These are phyloP conservation scores for Plectosphaerella plurivora DNA, from an alignment of 2,329 filamentous ascomycete genomes.

Conservation along the genomic window DNA sequence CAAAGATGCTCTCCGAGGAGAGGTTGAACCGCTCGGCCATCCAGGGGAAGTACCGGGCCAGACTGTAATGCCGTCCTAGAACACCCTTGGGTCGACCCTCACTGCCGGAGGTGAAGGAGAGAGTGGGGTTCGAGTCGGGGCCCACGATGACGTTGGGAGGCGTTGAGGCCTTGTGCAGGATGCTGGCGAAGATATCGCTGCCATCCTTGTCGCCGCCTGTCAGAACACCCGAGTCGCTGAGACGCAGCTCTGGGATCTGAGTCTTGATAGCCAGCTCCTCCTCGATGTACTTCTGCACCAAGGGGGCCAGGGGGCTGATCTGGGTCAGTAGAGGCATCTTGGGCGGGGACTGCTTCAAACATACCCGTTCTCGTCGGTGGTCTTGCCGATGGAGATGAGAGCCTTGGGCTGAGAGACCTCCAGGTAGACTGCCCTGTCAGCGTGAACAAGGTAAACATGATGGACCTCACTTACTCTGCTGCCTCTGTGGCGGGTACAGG, in stretches of 20 bases:
- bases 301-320: constrained; percentile 1
- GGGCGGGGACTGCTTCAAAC: too few relatives aligned
- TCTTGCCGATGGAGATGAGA: constrained; percentile 69
- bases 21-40: constrained; percentile 83
- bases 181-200: constrained; percentile 60
- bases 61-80: constrained; percentile 76
- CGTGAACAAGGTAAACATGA: too few relatives aligned
- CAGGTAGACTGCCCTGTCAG: constrained; percentile 51
- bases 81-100: constrained; percentile 86
- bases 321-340: too few relatives aligned
- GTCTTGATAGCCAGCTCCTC: constrained; percentile 69
- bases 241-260: constrained; percentile 66
- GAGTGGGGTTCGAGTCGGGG: constrained; percentile 75
- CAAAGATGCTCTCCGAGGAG: constrained; percentile 69
- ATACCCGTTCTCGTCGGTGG: constrained; percentile 56
- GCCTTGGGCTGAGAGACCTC: constrained; percentile 72
- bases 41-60: constrained; percentile 88
- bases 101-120: constrained; percentile 69
- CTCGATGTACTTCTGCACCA: constrained; percentile 53
- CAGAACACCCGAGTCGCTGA: constrained; percentile 68
- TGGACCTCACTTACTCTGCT: constrained; percentile 43
- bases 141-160: constrained; percentile 74
- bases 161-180: constrained; percentile 44
- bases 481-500: constrained; percentile 73
- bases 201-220: constrained; percentile 63